These are phyloP conservation scores for Fusarium xyrophilum DNA, from an alignment of 2,329 filamentous ascomycete species.

Conservation along the genomic window DNA sequence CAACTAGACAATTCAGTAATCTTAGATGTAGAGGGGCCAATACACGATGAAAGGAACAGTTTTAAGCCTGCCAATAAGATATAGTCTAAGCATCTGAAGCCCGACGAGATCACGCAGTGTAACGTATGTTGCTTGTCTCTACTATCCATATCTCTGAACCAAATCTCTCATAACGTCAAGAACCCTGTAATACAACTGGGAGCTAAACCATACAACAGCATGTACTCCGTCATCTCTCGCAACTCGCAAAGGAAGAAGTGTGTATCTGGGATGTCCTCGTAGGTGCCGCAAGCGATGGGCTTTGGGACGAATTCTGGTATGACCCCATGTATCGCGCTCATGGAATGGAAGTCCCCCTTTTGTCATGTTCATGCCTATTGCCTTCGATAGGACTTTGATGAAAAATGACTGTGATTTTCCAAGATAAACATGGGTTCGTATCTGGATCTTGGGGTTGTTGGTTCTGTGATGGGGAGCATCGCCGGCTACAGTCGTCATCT, in stretches of 20 bases:
- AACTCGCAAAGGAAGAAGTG: background rate
- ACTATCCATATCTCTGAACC: background rate
- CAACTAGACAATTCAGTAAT: background rate
- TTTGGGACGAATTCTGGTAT: background rate
- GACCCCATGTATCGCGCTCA: background rate
- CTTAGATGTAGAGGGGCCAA: background rate
- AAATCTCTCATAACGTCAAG: background rate
- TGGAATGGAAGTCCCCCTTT: background rate
- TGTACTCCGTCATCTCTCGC: background rate
- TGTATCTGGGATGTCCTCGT: accelerated
- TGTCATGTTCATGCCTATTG: background rate
- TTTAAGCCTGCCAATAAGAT: background rate
- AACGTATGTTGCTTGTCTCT: background rate
- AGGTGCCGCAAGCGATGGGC: background rate
- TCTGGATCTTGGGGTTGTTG: background rate
- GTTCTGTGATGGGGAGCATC: background rate
- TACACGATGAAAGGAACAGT: too few species aligned
- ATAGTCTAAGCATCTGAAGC: background rate
- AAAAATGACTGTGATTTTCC: background rate
- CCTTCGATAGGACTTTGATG: background rate
- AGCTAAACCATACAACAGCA: background rate
- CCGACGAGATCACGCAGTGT: background rate
- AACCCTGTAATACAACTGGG: background rate
- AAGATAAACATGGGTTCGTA: background rate
- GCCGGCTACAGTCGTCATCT: too few species aligned